Evolutionary conservation across 1,284 basidiomycete genomes (phyloP).

Genomic region (Sporisorium iseilematis-ciliati): DNA sequence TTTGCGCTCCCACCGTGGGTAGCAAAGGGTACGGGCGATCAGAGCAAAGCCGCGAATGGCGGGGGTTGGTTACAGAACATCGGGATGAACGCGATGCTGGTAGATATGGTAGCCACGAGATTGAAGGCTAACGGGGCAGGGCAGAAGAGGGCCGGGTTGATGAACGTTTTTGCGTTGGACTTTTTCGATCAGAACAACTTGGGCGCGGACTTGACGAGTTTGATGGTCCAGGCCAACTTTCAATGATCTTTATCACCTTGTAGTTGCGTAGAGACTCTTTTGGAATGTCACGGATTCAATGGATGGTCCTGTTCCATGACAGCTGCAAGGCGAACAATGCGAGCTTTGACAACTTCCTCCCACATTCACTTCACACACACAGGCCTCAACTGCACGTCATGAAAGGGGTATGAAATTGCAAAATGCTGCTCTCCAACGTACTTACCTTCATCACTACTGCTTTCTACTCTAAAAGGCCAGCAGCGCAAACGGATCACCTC

Average conservation of each 20-base stretch:
- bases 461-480: constrained; percentile 6
- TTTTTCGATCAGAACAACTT: constrained; percentile 49
- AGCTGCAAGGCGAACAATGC: too few relatives aligned
- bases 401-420: constrained; percentile 8
- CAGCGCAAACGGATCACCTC: constrained; percentile 19
- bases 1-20: constrained; percentile 49
- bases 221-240: constrained; percentile 59
- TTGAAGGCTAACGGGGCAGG: background rate
- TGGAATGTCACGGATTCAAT: too few relatives aligned
- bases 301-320: too few relatives aligned
- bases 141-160: constrained; percentile 18
- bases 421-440: too few relatives aligned
- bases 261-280: too few relatives aligned
- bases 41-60: constrained; percentile 1
- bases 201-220: constrained; percentile 23
- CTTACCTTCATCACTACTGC: too few relatives aligned
- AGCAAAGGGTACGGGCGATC: constrained; percentile 42
- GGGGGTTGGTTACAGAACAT: constrained; percentile 24
- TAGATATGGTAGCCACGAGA: constrained; percentile 31
- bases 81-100: constrained; percentile 40
- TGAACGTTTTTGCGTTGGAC: constrained; percentile 52
- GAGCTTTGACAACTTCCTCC: too few relatives aligned
- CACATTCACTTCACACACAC: background rate
- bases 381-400: background rate
- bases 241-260: background rate